Evolutionary conservation across 176 grass and related monocot genomes (phyloP), one percentile per base, ranked within the genome.

Genomic region (Dactylis glomerata): DNA sequence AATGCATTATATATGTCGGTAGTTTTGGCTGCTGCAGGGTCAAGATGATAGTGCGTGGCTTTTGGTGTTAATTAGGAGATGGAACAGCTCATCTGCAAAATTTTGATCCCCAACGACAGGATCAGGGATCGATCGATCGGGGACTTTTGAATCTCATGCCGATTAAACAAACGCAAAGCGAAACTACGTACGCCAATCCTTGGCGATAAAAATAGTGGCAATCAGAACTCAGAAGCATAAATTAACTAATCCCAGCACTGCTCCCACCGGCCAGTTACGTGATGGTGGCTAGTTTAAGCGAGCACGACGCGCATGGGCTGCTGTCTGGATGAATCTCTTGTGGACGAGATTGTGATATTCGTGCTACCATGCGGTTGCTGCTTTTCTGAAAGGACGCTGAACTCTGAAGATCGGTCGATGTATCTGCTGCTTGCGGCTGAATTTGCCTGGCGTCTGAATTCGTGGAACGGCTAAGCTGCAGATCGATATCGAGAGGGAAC

Each of bases 11-110:
- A 27, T 72, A 72, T 44, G 56, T 73, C 68, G 5, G 58, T 14
- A 90, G n/a, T n/a, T 79, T 15, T 23, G 68, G 68, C 68, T 9
- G 69, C 12, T 72, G 28, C 75, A 80, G 17, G 13, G 80, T 90
- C 68, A 90, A 90, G 59, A 80, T 40, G 46, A 23, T 83, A 75
- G 75, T 83, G 67, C 84, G 26, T 83, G 80, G 84, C 80, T 87
- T 80, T 87, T 76, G 51, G 61, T 33, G 82, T 40, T 66, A 45
- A 72, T 4, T 28, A 45, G 80, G 88, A 83, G 73, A 75, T 73
- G 89, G 84, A 87, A 83, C 75, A 84, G 75, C 84, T 83, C 88
- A 87, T 55, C 84, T 83, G 73, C 66, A 41, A 51, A 62, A 58
- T 10, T 66, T 20, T 73, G 80, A 68, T 69, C 76, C 1, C 15